Percentiles rank a stretch among this genome's conserved stretches.
phyloP scores from a whole-genome alignment of 805 yeast species.

The Ogataea trehalophila region DNA sequence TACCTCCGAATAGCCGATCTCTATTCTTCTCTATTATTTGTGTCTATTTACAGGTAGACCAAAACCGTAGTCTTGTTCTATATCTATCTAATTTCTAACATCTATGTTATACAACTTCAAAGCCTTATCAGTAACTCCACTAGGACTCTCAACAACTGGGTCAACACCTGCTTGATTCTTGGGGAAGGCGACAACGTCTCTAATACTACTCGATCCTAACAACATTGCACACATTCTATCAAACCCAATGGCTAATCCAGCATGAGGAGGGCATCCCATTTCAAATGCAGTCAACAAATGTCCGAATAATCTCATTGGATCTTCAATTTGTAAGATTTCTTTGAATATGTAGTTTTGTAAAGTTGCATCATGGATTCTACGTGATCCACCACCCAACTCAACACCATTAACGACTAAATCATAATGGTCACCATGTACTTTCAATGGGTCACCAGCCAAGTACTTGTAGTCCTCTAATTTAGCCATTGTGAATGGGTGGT shows the following conservation, averaged over 20 bases:
- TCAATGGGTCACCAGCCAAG: conserved; percentile 50
- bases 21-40: too few relatives aligned
- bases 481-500: conserved; percentile 97
- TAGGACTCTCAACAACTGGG: conserved; percentile 83
- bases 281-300: conserved; percentile 78
- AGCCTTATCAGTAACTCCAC: conserved; percentile 46
- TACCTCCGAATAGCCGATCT: too few relatives aligned
- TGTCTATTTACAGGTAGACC: not conserved
- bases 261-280: conserved; percentile 98
- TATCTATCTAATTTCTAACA: not conserved
- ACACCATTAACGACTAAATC: conserved; percentile 92
- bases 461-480: conserved; percentile 59
- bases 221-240: conserved; percentile 92
- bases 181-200: conserved; percentile 96
- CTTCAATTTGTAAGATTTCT: conserved; percentile 51
- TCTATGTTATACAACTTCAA: conserved; percentile 52
- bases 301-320: conserved; percentile 68
- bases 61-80: not conserved
- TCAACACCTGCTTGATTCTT: conserved; percentile 87
- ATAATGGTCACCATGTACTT: conserved; percentile 84
- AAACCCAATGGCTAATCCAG: conserved; percentile 93
- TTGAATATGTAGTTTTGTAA: conserved; percentile 73
- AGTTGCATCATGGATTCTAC: conserved; percentile 84
- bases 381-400: conserved; percentile 95
- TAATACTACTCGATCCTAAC: conserved; percentile 65